These are phyloP conservation scores for Zygoascus bituminiphila DNA, from an alignment of 805 yeast genomes.

Conservation along the genomic window DNA sequence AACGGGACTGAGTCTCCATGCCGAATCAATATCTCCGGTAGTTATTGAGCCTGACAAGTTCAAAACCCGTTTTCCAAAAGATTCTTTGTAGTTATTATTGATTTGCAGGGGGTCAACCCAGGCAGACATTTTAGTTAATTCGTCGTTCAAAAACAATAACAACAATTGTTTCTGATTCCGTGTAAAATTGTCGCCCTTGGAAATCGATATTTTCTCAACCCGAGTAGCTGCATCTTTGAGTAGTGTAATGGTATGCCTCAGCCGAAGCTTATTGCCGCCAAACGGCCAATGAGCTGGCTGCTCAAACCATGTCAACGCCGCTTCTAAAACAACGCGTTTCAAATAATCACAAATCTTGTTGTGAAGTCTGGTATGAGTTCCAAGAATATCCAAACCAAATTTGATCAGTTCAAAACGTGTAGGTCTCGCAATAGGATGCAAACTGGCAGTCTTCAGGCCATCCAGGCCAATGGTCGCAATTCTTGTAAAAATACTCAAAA, in stretches of 20 bases:
- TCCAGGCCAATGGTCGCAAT: conserved; percentile 35
- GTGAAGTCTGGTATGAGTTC: conserved; percentile 43
- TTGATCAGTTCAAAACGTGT: conserved; percentile 65
- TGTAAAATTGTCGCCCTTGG: conserved; percentile 22
- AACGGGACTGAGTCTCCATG: conserved; percentile 60
- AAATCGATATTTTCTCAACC: conserved; percentile 19
- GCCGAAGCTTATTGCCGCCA: conserved; percentile 71
- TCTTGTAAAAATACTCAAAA: conserved; percentile 59
- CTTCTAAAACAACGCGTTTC: conserved; percentile 48
- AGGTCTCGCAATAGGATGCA: conserved; percentile 74
- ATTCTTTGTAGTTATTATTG: conserved; percentile 13
- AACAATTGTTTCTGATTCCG: conserved; percentile 44
- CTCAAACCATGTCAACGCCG: conserved; percentile 73
- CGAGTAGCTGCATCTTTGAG: conserved; percentile 44
- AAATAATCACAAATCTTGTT: conserved; percentile 40
- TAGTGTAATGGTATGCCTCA: conserved; percentile 57
- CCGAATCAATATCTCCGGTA: conserved; percentile 28
- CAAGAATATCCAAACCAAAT: conserved; percentile 58
- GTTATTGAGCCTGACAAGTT: not conserved
- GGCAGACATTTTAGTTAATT: conserved; percentile 58
- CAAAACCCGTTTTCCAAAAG: conserved; percentile 7
- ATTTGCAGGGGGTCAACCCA: conserved; percentile 67
- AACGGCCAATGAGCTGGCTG: conserved; percentile 60
- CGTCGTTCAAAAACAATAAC: conserved; percentile 63
- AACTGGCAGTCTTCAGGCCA: conserved; percentile 58